Evolutionary conservation across 495 filamentous ascomycete species (phyloP).

Genomic region (Daldinia grandis): DNA sequence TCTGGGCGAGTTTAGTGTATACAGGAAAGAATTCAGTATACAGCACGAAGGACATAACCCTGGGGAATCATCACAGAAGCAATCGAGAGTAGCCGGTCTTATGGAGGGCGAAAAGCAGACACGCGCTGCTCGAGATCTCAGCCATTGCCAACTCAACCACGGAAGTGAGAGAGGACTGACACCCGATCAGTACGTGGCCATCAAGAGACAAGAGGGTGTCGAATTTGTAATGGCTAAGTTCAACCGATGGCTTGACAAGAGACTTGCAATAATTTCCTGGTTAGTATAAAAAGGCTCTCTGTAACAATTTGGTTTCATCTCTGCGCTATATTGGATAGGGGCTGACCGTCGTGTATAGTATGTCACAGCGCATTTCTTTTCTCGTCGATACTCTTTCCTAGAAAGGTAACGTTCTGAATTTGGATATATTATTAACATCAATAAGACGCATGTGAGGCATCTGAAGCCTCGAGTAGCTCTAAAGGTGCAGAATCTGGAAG

Average conservation of each 20-base stretch:
- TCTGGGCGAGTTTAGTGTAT: constrained; percentile 32
- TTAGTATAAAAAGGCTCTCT: constrained; percentile 13
- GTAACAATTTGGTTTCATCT: background rate
- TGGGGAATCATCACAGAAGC: constrained; percentile 30
- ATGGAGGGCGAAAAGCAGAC: constrained; percentile 42
- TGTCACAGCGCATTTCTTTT: constrained; percentile 2
- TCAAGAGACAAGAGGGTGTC: constrained; percentile 38
- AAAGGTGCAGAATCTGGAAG: constrained; percentile 9
- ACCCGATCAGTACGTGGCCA: constrained; percentile 45
- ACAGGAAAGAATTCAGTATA: constrained; percentile 33
- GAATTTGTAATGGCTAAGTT: constrained; percentile 41
- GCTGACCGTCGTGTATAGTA: constrained; percentile 27
- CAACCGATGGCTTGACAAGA: constrained; percentile 43
- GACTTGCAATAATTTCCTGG: constrained; percentile 44
- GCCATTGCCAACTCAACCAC: constrained; percentile 33
- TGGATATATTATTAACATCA: constrained; percentile 3
- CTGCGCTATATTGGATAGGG: background rate
- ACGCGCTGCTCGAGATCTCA: constrained; percentile 34
- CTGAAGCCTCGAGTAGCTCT: constrained; percentile 38
- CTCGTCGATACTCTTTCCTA: background rate
- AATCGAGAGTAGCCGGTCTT: constrained; percentile 30
- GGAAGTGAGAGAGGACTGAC: constrained; percentile 35
- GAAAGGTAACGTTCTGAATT: background rate
- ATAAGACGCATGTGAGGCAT: constrained; percentile 40
- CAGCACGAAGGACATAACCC: constrained; percentile 27